Percentiles rank a stretch among this genome's conserved stretches.
phyloP scores from a whole-genome alignment of 2,329 filamentous ascomycete genomes.

The Fusarium xylarioides region DNA sequence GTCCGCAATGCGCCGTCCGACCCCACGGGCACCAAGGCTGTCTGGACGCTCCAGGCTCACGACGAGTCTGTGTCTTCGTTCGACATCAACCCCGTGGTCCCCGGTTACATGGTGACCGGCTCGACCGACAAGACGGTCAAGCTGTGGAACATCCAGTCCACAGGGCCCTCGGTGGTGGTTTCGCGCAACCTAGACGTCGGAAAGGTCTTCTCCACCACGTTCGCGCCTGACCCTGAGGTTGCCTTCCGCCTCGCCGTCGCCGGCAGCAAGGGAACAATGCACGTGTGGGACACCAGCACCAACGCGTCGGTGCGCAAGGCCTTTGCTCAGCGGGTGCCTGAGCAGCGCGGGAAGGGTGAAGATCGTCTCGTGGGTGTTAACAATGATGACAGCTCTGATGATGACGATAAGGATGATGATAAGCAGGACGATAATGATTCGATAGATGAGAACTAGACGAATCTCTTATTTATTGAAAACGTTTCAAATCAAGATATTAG shows the following conservation, averaged over 20 bases:
- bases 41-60: slow-evolving; percentile 96
- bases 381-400: slow-evolving; percentile 72
- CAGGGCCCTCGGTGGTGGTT: slow-evolving; percentile 88
- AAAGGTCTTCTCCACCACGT: slow-evolving; percentile 90
- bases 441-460: slow-evolving; percentile 65
- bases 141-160: slow-evolving; percentile 88
- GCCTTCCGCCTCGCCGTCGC: slow-evolving; percentile 93
- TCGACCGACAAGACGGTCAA: slow-evolving; percentile 96
- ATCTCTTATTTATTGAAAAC: slow-evolving; percentile 10
- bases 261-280: slow-evolving; percentile 90
- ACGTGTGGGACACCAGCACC: slow-evolving; percentile 96
- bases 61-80: slow-evolving; percentile 92
- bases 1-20: slow-evolving; percentile 77
- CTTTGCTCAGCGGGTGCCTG: slow-evolving; percentile 74
- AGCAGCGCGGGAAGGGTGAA: slow-evolving; percentile 68
- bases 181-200: slow-evolving; percentile 92
- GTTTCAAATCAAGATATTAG: slow-evolving; percentile 3
- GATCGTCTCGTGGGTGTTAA: slow-evolving; percentile 83
- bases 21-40: slow-evolving; percentile 79
- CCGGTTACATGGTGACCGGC: slow-evolving; percentile 92
- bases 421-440: slow-evolving; percentile 60
- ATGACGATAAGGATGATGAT: slow-evolving; percentile 64
- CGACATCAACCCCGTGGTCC: slow-evolving; percentile 88
- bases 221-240: slow-evolving; percentile 89
- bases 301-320: slow-evolving; percentile 86